These are phyloP conservation scores for Kwoniella dendrophila DNA, from an alignment of 768 basidiomycete species.

Conservation along the genomic window DNA sequence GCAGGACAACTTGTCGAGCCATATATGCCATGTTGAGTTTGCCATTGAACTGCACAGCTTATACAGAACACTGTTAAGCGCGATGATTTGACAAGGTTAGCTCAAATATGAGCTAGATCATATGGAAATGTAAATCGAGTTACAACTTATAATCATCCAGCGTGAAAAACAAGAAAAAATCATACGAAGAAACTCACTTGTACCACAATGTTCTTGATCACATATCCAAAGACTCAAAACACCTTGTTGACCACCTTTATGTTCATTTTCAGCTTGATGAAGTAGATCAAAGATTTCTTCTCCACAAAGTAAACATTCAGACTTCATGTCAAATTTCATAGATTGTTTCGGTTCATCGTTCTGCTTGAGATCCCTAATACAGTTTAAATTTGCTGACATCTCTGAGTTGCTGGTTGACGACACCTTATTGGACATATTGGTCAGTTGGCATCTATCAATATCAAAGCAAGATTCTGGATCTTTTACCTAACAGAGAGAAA, in stretches of 20 bases:
- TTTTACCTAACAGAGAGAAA: too few species aligned
- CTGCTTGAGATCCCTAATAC: too few species aligned
- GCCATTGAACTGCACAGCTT: conserved; percentile 10
- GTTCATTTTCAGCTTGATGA: conserved; percentile 5
- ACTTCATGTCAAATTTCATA: not conserved
- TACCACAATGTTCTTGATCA: conserved; percentile 8
- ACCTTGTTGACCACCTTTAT: conserved; percentile 15
- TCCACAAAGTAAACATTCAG: conserved; percentile 15
- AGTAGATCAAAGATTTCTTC: conserved; percentile 7
- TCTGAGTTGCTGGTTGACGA: too few species aligned
- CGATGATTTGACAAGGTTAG: not conserved
- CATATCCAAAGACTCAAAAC: conserved; percentile 16
- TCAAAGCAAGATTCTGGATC: too few species aligned
- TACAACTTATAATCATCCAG: too few species aligned
- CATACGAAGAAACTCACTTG: not conserved
- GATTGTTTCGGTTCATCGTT: not conserved
- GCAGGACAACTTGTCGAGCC: not conserved
- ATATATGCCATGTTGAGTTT: not conserved
- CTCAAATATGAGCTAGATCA: too few species aligned
- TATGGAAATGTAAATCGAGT: too few species aligned
- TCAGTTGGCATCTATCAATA: too few species aligned
- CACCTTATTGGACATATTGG: too few species aligned
- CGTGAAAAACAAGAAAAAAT: too few species aligned
- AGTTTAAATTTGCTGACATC: too few species aligned
- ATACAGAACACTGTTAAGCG: conserved; percentile 16